Conservation (phyloP, 495 filamentous ascomycete genomes). For the Lophiostoma macrostomum region DNA sequence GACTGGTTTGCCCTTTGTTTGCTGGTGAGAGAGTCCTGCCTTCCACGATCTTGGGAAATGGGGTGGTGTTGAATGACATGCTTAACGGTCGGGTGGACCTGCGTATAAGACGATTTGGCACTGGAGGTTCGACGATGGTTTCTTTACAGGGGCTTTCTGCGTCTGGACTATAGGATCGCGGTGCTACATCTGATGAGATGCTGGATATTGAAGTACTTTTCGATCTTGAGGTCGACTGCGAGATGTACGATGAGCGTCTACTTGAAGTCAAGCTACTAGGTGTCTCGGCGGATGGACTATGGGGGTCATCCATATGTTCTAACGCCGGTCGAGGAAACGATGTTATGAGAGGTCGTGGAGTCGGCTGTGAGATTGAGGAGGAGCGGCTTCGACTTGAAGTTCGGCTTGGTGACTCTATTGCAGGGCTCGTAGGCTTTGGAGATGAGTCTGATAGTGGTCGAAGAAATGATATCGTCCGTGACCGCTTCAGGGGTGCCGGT, state of each 20-base stretch:
- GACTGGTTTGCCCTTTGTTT: neutral
- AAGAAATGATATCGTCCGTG: constrained; percentile 20
- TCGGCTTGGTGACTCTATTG: too few relatives aligned
- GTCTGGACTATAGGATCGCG: too few relatives aligned
- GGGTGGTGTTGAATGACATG: constrained; percentile 17
- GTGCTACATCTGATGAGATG: too few relatives aligned
- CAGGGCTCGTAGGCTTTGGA: neutral
- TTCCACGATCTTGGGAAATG: constrained; percentile 16
- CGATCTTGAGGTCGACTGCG: neutral
- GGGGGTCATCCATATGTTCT: too few relatives aligned
- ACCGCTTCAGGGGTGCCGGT: constrained; percentile 10
- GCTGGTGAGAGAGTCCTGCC: constrained; percentile 1
- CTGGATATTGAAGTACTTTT: too few relatives aligned
- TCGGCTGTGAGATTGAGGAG: too few relatives aligned
- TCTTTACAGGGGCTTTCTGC: neutral
- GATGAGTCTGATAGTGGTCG: constrained; percentile 12
- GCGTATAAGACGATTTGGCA: neutral
- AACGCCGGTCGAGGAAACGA: neutral
- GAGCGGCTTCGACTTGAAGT: too few relatives aligned
- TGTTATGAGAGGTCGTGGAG: neutral
- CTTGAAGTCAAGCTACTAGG: too few relatives aligned
- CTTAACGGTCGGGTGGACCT: constrained; percentile 12
- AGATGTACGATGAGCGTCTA: too few relatives aligned
- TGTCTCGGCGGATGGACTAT: too few relatives aligned
- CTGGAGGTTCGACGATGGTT: neutral